phyloP scores from a whole-genome alignment of 495 filamentous ascomycete species.

The Tuber borchii region DNA sequence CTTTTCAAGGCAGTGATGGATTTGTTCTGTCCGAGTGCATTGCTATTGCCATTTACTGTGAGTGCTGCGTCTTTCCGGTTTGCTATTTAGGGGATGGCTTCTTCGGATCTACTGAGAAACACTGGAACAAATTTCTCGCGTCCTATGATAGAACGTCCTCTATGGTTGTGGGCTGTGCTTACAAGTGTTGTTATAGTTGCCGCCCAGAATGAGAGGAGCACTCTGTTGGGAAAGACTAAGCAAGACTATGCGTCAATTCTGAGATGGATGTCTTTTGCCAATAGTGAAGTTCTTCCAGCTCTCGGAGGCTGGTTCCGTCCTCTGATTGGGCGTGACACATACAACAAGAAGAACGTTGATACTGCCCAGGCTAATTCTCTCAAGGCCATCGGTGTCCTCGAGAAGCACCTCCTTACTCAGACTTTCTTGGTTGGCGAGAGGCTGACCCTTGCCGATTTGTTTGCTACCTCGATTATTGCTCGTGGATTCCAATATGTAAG shows the following conservation, averaged over 20 bases:
- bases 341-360: constrained; percentile 97
- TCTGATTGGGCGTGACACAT: constrained; percentile 69
- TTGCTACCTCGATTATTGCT: constrained; percentile 65
- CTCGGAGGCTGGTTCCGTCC: constrained; percentile 85
- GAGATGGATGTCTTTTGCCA: constrained; percentile 91
- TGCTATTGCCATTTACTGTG: constrained; percentile 96
- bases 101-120: neutral
- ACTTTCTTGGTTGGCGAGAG: constrained; percentile 98
- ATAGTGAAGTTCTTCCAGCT: constrained; percentile 68
- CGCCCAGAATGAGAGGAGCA: constrained; percentile 99
- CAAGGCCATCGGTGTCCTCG: constrained; percentile 63
- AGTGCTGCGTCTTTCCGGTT: constrained; percentile 44
- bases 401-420: constrained; percentile 81
- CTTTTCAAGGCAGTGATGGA: constrained; percentile 88
- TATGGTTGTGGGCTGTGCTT: neutral
- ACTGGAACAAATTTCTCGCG: neutral
- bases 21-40: constrained; percentile 82
- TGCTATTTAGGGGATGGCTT: constrained; percentile 2
- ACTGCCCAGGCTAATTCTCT: constrained; percentile 61
- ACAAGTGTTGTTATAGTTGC: constrained; percentile 57
- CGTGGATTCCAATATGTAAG: constrained; percentile 70
- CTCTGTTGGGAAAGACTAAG: constrained; percentile 98
- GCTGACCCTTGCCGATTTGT: constrained; percentile 91
- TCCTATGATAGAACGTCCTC: neutral
- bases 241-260: constrained; percentile 97